Percentiles rank a stretch among this genome's conserved stretches.
These are phyloP conservation scores for Spathaspora jeffriesii DNA, from an alignment of 1,139 yeast species.

Conservation along the genomic window DNA sequence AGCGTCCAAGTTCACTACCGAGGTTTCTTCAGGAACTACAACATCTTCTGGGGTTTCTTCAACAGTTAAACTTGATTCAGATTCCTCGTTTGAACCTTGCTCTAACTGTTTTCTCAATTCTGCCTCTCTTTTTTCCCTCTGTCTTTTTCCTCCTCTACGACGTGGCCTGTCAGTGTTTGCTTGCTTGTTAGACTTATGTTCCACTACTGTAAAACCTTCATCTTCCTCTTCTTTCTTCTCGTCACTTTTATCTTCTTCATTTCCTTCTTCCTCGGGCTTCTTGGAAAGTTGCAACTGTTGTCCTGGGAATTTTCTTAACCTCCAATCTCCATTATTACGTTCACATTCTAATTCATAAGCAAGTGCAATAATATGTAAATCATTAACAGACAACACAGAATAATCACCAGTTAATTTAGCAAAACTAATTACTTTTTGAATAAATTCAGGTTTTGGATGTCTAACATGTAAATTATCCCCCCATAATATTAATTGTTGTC, in stretches of 20 bases:
- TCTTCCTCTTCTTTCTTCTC: conserved; percentile 9
- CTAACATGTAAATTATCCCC: conserved; percentile 61
- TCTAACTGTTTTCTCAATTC: conserved; percentile 25
- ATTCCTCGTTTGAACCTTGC: conserved; percentile 9
- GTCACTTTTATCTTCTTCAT: conserved; percentile 5
- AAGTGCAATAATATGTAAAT: conserved; percentile 88
- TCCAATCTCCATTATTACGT: conserved; percentile 64
- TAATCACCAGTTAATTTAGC: conserved; percentile 91
- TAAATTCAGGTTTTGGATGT: conserved; percentile 71
- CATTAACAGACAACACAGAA: conserved; percentile 84
- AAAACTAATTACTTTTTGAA: conserved; percentile 70
- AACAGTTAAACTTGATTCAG: conserved; percentile 10
- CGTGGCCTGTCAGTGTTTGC: conserved; percentile 39
- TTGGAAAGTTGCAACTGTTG: conserved; percentile 30
- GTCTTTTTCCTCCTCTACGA: conserved; percentile 67
- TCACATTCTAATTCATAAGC: conserved; percentile 86
- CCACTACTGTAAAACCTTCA: conserved; percentile 11
- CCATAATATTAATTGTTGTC: conserved; percentile 80
- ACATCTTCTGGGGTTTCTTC: conserved; percentile 7
- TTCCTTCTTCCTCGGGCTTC: conserved; percentile 10
- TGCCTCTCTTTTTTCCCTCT: conserved; percentile 55
- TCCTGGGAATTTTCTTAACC: conserved; percentile 75
- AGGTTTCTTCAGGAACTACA: conserved; percentile 11
- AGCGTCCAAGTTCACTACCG: background rate
- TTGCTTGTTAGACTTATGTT: conserved; percentile 5